Evolutionary conservation across 2,329 filamentous ascomycete genomes (phyloP).

Genomic region (Aureobasidium sp.): DNA sequence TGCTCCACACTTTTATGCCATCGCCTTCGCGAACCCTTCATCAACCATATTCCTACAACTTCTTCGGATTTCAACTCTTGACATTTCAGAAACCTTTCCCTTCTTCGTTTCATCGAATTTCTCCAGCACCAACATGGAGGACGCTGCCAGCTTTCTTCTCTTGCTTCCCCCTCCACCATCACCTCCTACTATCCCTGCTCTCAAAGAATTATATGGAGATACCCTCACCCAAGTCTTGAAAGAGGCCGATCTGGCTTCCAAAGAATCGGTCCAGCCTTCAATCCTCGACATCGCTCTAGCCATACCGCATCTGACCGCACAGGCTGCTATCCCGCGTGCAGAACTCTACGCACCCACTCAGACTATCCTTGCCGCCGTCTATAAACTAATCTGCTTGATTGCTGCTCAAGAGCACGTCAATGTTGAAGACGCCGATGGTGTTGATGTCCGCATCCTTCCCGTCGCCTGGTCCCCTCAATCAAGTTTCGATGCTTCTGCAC

Average conservation of each 20-base stretch:
- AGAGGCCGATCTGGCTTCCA: conserved; percentile 30
- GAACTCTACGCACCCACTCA: conserved; percentile 62
- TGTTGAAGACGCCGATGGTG: conserved; percentile 57
- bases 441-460: conserved; percentile 69
- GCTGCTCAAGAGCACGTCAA: conserved; percentile 57
- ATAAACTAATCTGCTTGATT: conserved; percentile 67
- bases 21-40: neutral
- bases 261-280: conserved; percentile 28
- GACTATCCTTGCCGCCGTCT: conserved; percentile 65
- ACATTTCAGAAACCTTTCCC: neutral
- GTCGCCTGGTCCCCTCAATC: conserved; percentile 49
- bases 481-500: conserved; percentile 24
- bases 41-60: neutral
- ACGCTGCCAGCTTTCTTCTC: conserved; percentile 30
- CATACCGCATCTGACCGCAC: conserved; percentile 51
- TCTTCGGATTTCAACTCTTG: neutral
- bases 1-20: neutral
- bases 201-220: conserved; percentile 37
- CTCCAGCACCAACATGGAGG: conserved; percentile 4
- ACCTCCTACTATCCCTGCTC: conserved; percentile 30
- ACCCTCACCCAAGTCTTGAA: conserved; percentile 36
- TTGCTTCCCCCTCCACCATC: conserved; percentile 38
- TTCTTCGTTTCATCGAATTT: neutral
- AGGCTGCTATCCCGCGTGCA: conserved; percentile 42
- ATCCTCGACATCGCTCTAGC: conserved; percentile 55